Percentiles rank a stretch among this genome's conserved stretches.
These are phyloP conservation scores for Penicillium desertorum DNA, from an alignment of 495 filamentous ascomycete species.

Conservation along the genomic window DNA sequence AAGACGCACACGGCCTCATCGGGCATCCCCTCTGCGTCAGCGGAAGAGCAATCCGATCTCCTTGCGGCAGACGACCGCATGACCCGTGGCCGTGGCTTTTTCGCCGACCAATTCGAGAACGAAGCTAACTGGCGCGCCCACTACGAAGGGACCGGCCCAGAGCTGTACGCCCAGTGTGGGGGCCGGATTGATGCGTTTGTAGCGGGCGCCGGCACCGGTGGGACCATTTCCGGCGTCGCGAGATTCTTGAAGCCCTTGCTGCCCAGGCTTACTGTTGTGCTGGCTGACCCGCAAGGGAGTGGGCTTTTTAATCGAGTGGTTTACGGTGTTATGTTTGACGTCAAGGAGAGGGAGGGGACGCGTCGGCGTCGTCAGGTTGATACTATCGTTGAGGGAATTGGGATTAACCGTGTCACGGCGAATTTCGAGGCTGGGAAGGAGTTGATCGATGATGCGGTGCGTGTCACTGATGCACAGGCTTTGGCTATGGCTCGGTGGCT, in stretches of 20 bases:
- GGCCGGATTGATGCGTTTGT: conserved; percentile 86
- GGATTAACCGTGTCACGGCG: conserved; percentile 85
- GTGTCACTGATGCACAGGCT: conserved; percentile 90
- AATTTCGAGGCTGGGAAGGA: conserved; percentile 87
- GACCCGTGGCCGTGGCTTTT: conserved; percentile 64
- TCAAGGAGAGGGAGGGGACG: conserved; percentile 85
- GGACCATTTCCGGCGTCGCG: conserved; percentile 86
- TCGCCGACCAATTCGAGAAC: conserved; percentile 96
- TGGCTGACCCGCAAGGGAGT: conserved; percentile 93
- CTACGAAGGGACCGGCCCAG: conserved; percentile 77
- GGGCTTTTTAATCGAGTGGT: conserved; percentile 88
- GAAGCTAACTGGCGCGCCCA: conserved; percentile 84
- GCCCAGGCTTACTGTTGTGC: conserved; percentile 65
- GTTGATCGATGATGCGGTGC: conserved; percentile 84
- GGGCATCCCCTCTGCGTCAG: conserved; percentile 1
- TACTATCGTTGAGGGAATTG: conserved; percentile 94
- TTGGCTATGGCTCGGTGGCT: conserved; percentile 91
- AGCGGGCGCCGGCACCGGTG: conserved; percentile 92
- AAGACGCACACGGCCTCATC: conserved; percentile 63
- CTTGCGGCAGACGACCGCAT: conserved; percentile 19
- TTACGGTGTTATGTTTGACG: conserved; percentile 93
- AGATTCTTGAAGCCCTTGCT: conserved; percentile 72
- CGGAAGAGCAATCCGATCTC: conserved; percentile 12
- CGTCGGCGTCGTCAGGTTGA: conserved; percentile 87
- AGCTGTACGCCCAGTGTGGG: conserved; percentile 77